Conservation (phyloP, 345 rosid genomes). For the Euclidium syriacum region DNA sequence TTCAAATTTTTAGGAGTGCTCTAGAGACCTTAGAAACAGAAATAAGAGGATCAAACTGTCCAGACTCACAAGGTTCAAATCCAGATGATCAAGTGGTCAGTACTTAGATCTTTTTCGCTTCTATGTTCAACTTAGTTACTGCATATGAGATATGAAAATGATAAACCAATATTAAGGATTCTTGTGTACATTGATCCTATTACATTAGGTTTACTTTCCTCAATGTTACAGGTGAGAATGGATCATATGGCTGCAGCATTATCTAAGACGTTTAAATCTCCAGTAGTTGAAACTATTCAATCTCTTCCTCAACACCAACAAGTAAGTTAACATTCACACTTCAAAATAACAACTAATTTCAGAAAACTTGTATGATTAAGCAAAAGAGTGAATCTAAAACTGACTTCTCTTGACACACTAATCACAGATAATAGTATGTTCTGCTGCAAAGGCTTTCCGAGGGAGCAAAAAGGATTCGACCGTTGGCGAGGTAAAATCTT, state of each 20-base stretch:
- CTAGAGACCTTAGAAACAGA: conserved; percentile 67
- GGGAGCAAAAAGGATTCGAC: conserved; percentile 76
- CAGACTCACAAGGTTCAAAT: conserved; percentile 15
- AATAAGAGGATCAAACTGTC: conserved; percentile 30
- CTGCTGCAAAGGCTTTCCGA: conserved; percentile 66
- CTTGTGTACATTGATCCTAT: background rate
- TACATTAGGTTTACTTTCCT: background rate
- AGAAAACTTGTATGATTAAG: background rate
- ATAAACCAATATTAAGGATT: background rate
- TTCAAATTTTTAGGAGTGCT: conserved; percentile 42
- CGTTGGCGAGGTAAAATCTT: conserved; percentile 48
- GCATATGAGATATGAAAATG: background rate
- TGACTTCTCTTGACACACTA: background rate
- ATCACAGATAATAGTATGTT: conserved; percentile 64
- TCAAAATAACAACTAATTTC: background rate
- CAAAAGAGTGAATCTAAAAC: background rate
- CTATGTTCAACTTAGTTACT: background rate
- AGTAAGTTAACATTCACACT: conserved; percentile 34
- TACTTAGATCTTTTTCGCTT: background rate
- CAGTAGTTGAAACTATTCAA: conserved; percentile 69
- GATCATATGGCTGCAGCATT: conserved; percentile 80
- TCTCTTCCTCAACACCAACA: conserved; percentile 96
- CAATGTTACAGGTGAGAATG: conserved; percentile 53
- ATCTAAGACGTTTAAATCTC: conserved; percentile 75
- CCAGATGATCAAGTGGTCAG: conserved; percentile 38